Evolutionary conservation across 2,329 filamentous ascomycete genomes (phyloP), one percentile per base, ranked within the genome.

Genomic region (Celoporthe dispersa): DNA sequence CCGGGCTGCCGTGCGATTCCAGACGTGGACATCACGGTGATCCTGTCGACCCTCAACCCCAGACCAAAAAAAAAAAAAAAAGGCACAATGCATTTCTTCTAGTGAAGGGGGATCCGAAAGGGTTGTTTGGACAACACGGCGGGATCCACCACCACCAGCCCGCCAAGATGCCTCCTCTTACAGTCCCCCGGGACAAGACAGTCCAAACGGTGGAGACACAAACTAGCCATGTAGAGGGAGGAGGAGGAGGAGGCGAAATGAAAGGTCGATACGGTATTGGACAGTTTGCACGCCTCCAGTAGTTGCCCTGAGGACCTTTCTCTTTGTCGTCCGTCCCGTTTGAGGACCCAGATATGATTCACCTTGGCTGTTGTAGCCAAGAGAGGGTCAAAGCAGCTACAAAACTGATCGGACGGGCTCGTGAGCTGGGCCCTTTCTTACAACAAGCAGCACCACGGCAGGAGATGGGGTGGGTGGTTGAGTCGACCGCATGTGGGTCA

Each of bases 341-440:
- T 67, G 62, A 69, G 66, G 61, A 62, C 14, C n/a, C 53, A 31
- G 48, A 64, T 67, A 25, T 51, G 62, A 69, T 65, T 67, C 48
- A 57, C 9, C 71, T 71, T 72, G 71, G 71, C 71, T 64, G 69
- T 69, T 55, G 65, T 61, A 62, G 69, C 69, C 71, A 71, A 74
- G 71, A 74, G 37, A 74, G 69, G 63, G 76, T 77, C 77, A 76
- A 78, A 78, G 76, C 77, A 75, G 74, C 66, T n/a, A 66, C 39
- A 11, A 14, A 51, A 67, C 8, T 62, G 25, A 67, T 71, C 59
- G 64, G 70, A 69, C 64, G 70, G n/a, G 64, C 22, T n/a, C 44
- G 44, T 48, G 44, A 48, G n/a, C 22, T 6, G 44, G 16, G 19
- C 3, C 44, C 44, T 22, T 48, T n/a, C n/a, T n/a, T n/a, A n/a